These are phyloP conservation scores for Emmonsiellopsis sp. DNA, from an alignment of 2,329 filamentous ascomycete species.

Conservation along the genomic window DNA sequence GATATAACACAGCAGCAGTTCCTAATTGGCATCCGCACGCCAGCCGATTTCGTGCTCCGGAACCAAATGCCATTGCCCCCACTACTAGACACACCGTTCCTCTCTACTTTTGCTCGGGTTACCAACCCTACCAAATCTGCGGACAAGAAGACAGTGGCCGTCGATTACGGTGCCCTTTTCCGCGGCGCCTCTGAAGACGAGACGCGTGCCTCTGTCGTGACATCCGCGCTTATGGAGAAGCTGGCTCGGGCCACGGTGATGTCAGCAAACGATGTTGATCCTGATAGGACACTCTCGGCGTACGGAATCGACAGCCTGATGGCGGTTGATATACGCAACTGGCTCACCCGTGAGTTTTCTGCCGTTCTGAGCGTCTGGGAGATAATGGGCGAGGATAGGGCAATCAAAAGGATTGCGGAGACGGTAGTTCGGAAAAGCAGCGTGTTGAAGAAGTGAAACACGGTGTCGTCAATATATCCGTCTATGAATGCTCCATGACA, in stretches of 20 bases:
- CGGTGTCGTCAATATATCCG: no score
- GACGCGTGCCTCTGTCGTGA: background rate
- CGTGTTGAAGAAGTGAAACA: background rate
- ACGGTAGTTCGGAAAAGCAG: background rate
- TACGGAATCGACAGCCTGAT: conserved; percentile 19
- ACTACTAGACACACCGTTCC: background rate
- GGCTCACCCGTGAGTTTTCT: conserved; percentile 13
- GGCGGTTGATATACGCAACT: conserved; percentile 22
- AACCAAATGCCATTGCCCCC: background rate
- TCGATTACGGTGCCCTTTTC: background rate
- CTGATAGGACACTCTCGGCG: background rate
- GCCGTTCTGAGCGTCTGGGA: conserved; percentile 5
- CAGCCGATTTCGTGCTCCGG: conserved; percentile 1
- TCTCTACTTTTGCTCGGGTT: background rate
- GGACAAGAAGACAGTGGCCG: conserved; percentile 5
- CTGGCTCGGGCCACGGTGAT: background rate
- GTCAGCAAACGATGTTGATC: conserved; percentile 1
- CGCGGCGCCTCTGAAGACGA: background rate
- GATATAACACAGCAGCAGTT: background rate
- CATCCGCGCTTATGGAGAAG: background rate
- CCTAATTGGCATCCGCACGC: conserved; percentile 1
- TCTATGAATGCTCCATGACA: no score
- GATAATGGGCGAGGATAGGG: background rate
- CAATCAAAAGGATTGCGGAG: background rate
- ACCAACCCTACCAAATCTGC: background rate